These are phyloP conservation scores for Solanum paucissectum DNA, from an alignment of 257 asterid species.

Conservation along the genomic window DNA sequence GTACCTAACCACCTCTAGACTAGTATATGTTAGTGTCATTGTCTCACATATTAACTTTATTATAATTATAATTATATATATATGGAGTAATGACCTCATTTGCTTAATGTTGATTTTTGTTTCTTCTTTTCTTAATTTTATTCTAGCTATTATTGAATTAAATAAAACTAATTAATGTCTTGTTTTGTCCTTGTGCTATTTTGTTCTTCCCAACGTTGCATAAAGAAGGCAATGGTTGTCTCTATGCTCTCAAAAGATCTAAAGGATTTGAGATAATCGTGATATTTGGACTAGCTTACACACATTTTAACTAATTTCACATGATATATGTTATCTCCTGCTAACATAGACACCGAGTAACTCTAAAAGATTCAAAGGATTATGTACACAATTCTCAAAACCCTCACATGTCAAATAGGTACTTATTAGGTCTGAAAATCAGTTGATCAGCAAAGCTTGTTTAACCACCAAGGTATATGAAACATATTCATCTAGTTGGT, in stretches of 20 bases:
- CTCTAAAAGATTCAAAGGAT: background rate
- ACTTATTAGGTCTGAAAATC: conserved; percentile 5
- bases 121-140: background rate
- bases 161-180: background rate
- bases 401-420: background rate
- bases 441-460: background rate
- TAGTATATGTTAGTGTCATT: conserved; percentile 5
- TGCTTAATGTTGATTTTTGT: background rate
- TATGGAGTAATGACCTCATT: background rate
- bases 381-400: background rate
- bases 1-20: background rate
- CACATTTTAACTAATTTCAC: background rate
- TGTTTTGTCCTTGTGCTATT: background rate
- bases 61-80: too few species aligned
- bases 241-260: background rate
- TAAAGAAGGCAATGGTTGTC: background rate
- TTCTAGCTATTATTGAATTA: background rate
- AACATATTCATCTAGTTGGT: background rate
- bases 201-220: background rate
- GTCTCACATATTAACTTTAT: background rate
- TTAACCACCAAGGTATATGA: conserved; percentile 4
- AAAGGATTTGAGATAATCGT: background rate
- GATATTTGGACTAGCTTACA: fast-evolving
- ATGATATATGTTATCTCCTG: background rate
- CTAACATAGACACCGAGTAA: background rate